These are phyloP conservation scores for Tubosaeta brunneosetosa DNA, from an alignment of 768 basidiomycete species.

Conservation along the genomic window DNA sequence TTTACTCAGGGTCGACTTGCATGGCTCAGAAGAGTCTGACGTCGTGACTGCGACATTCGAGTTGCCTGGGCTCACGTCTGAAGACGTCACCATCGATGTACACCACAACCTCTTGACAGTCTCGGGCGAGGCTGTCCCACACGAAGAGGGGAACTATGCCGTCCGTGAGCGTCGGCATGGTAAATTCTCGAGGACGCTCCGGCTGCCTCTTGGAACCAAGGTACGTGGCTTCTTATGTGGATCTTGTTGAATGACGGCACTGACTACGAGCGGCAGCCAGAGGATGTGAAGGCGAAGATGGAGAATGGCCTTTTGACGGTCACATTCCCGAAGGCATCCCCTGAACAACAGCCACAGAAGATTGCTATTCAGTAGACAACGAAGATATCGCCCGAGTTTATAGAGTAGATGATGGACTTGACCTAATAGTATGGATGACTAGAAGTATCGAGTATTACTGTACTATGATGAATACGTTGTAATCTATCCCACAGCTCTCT, in stretches of 20 bases:
- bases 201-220: slow-evolving; percentile 42
- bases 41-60: slow-evolving; percentile 49
- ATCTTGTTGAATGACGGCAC: too few relatives aligned
- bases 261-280: slow-evolving; percentile 22
- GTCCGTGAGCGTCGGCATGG: slow-evolving; percentile 43
- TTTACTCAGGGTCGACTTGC: slow-evolving; percentile 40
- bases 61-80: slow-evolving; percentile 36
- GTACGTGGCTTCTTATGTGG: slow-evolving; percentile 14
- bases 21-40: slow-evolving; percentile 38
- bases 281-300: slow-evolving; percentile 45
- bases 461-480: too few relatives aligned
- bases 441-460: too few relatives aligned
- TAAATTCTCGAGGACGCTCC: slow-evolving; percentile 40
- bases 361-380: slow-evolving; percentile 21
- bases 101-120: slow-evolving; percentile 41
- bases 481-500: too few relatives aligned
- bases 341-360: slow-evolving; percentile 38
- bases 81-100: slow-evolving; percentile 43
- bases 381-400: neutral
- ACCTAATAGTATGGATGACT: too few relatives aligned
- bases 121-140: slow-evolving; percentile 41
- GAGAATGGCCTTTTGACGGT: slow-evolving; percentile 42
- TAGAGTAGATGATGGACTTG: too few relatives aligned
- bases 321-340: slow-evolving; percentile 39
- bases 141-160: slow-evolving; percentile 37